Conservation (phyloP, 805 yeast species). For the Candida xiaguanensis region DNA sequence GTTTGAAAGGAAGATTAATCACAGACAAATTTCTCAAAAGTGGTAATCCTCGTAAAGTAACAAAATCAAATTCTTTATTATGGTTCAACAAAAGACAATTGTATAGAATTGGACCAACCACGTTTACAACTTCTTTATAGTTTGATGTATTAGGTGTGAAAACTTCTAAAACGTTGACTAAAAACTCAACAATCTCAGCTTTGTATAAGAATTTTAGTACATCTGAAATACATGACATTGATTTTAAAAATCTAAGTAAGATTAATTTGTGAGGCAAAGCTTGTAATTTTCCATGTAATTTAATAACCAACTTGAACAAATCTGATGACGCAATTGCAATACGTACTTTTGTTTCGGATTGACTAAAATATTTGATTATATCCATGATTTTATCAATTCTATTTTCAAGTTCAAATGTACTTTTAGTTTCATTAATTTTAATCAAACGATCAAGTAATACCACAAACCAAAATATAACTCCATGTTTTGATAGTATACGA, state of each 20-base stretch:
- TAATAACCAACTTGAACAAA: conserved; percentile 39
- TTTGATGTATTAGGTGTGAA: conserved; percentile 25
- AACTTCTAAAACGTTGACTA: conserved; percentile 29
- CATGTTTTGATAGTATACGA: conserved; percentile 39
- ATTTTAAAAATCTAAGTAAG: conserved; percentile 43
- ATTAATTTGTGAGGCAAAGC: conserved; percentile 29
- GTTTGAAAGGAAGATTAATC: conserved; percentile 43
- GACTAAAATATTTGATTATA: conserved; percentile 41
- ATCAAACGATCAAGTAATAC: conserved; percentile 32
- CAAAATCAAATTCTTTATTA: conserved; percentile 42
- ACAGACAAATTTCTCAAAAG: conserved; percentile 35
- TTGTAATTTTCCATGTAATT: conserved; percentile 29
- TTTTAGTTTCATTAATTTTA: conserved; percentile 10
- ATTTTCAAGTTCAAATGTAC: background rate
- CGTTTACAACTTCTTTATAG: conserved; percentile 40
- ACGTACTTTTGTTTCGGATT: conserved; percentile 44
- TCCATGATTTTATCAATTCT: conserved; percentile 30
- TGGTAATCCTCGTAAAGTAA: conserved; percentile 45
- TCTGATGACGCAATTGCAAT: conserved; percentile 34
- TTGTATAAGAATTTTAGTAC: conserved; percentile 26
- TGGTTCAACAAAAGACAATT: conserved; percentile 50
- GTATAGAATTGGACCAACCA: conserved; percentile 47
- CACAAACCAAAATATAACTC: conserved; percentile 42
- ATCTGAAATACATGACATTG: conserved; percentile 36
- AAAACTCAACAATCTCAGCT: conserved; percentile 43